Base-by-base conservation (phyloP, 441 rosid species). In the Erysimum pusillum region DNA sequence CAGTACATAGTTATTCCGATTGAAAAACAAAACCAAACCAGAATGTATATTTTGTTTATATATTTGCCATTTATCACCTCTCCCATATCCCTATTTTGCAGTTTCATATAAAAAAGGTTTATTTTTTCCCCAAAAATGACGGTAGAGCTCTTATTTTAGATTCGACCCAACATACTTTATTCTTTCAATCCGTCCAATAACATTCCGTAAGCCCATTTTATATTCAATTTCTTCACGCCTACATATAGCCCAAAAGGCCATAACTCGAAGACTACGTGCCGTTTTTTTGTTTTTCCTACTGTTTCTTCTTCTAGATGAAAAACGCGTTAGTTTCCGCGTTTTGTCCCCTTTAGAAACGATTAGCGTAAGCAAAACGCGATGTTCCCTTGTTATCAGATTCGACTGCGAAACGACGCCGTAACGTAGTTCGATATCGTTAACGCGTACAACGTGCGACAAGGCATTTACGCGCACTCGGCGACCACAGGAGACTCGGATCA, bases 351-450 rank as follows among this genome's bases (percentile, higher is more conserved):
- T 15, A 31, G 34, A 63, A 61, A 36, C 51, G 69, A 39, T 54
- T 9, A 2, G 69, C 77, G 69, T 66, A 41, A 51, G 36, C 9
- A 9, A 73, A 73, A 78, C 77, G 78, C 78, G 48, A 18, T 32
- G 28, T 6, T 35, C 32, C 6, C 45, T 58, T 8, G 18, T 2
- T 8, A 63, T 64, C 34, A 60, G 65, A 69, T 54, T 74, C 59
- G 68, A 17, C 38, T 0, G 1, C 11, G 1, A 61, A 44, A 62
- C 72, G 75, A 14, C 51, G n/a, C 0, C 76, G 76, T 56, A 3
- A 7, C 9, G 0, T 7, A 9, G 4, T 4, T 15, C 38, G 13
- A 41, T 10, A 15, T 6, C 62, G 32, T 32, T 3, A 46, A 61
- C 71, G 76, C 78, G 65, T 67, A 63, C 53, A 68, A 54, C 73